Evolutionary conservation across 768 basidiomycete genomes (phyloP).

Genomic region (Clavulina sp.): DNA sequence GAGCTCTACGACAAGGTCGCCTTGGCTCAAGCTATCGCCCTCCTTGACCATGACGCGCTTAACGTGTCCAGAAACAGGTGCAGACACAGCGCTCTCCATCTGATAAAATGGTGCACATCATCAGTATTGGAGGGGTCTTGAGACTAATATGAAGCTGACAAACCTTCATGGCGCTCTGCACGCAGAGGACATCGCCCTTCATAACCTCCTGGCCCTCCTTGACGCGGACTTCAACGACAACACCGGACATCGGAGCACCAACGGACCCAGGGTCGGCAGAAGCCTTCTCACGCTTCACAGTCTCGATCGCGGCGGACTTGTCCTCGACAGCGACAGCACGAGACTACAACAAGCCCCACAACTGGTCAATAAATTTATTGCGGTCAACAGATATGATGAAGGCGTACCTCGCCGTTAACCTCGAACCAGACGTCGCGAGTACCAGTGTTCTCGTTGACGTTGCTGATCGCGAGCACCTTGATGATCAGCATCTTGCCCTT

Average conservation of each 20-base stretch:
- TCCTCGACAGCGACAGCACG: constrained; percentile 94
- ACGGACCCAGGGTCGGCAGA: constrained; percentile 89
- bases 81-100: constrained; percentile 97
- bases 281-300: constrained; percentile 86
- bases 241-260: constrained; percentile 94
- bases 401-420: constrained; percentile 77
- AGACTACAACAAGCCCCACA: constrained; percentile 33
- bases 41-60: constrained; percentile 84
- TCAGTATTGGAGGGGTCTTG: not conserved
- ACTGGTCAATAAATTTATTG: constrained; percentile 1
- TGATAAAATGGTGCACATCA: constrained; percentile 16
- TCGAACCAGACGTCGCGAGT: constrained; percentile 98
- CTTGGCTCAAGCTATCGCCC: constrained; percentile 91
- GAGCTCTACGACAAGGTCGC: constrained; percentile 66
- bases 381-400: not conserved
- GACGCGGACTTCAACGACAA: constrained; percentile 93
- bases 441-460: constrained; percentile 79
- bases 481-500: constrained; percentile 94
- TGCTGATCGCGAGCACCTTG: constrained; percentile 86
- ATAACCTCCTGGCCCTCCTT: constrained; percentile 96
- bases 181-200: constrained; percentile 93
- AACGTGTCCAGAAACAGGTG: constrained; percentile 91
- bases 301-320: constrained; percentile 93
- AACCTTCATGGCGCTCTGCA: constrained; percentile 95
- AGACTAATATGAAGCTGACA: constrained; percentile 17